Evolutionary conservation across 2,329 filamentous ascomycete species (phyloP), one percentile per base, ranked within the genome.

Genomic region (Immersiporthe knoxdaviesiana): DNA sequence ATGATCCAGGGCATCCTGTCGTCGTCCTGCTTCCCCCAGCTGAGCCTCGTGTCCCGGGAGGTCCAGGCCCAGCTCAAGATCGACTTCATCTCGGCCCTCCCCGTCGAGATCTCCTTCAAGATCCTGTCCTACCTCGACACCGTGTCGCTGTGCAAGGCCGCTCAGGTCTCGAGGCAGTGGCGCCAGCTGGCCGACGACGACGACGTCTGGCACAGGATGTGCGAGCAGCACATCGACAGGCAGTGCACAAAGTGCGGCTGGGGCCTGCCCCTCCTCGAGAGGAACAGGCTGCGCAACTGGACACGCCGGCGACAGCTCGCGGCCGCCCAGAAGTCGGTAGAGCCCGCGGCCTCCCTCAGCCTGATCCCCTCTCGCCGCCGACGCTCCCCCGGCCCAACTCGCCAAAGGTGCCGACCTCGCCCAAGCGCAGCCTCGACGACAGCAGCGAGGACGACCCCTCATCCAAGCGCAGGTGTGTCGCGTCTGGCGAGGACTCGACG

Each of bases 151-250:
- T 98, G 96, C 84, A 97, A 97, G 79, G 95, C 96, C 1, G 93
- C 96, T 0, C 94, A 97, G 79, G 96, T 99, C 67, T 97, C 93
- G 78, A 88, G 90, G 69, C 87, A 91, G 74, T 99, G 96, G 96
- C 88, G 93, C 72, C 88, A 88, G 68, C 83, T 99, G 54, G 95
- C 96, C n/a, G 96, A 98, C 75, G 95, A 97, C 77, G 95, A 99
- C 78, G 92, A 97, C 11, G 95, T 99, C 4, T 99, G 96, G 96
- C 92, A 97, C 77, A 92, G 91, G 72, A 97, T 98, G 94, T 99
- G 96, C 78, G 94, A 97, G 79, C 95, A 98, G 77, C 94, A 97
- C 79, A 97, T 97, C 74, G 93, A 97, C 78, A 86, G 93, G 71
- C 97, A 97, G 78, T 97, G 94, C 79, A 94, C 90, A 70, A 97